Conservation (phyloP, 306 rosid genomes). For the Glycyrrhiza uralensis region DNA sequence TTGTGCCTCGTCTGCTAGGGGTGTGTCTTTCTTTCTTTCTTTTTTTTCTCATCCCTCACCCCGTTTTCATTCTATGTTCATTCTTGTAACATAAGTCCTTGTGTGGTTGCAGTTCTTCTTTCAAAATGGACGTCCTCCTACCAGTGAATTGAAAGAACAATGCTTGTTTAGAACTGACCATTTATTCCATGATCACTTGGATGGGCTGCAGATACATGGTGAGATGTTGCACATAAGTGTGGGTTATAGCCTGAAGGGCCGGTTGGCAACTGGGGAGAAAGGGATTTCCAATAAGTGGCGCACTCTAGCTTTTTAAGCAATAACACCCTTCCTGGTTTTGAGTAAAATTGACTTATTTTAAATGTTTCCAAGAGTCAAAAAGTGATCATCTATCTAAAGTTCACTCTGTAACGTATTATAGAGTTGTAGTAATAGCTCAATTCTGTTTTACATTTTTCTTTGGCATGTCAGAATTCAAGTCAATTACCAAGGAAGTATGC, state of each 20-base stretch:
- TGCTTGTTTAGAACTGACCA: conserved; percentile 64
- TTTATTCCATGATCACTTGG: conserved; percentile 63
- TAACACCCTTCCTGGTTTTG: neutral
- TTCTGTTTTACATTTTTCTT: conserved; percentile 32
- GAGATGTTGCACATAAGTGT: conserved; percentile 40
- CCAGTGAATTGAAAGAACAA: conserved; percentile 78
- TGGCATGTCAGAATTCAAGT: conserved; percentile 72
- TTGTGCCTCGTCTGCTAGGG: conserved; percentile 10
- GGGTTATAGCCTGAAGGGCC: conserved; percentile 18
- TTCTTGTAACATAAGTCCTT: conserved; percentile 22
- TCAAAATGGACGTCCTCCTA: conserved; percentile 82
- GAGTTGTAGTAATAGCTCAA: conserved; percentile 17
- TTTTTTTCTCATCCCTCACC: neutral
- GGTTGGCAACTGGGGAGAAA: conserved; percentile 10
- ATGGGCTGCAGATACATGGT: conserved; percentile 88
- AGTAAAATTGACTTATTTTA: neutral
- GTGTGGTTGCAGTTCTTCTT: conserved; percentile 82
- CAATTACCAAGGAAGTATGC: conserved; percentile 86
- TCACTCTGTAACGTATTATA: neutral
- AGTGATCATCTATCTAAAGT: neutral
- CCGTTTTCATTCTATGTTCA: conserved; percentile 3
- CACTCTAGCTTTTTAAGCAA: conserved; percentile 21
- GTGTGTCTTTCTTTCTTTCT: neutral
- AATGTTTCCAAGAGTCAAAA: conserved; percentile 23
- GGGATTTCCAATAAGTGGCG: neutral